These are phyloP conservation scores for Fusarium fracticaudum DNA, from an alignment of 2,329 filamentous ascomycete genomes.

Conservation along the genomic window DNA sequence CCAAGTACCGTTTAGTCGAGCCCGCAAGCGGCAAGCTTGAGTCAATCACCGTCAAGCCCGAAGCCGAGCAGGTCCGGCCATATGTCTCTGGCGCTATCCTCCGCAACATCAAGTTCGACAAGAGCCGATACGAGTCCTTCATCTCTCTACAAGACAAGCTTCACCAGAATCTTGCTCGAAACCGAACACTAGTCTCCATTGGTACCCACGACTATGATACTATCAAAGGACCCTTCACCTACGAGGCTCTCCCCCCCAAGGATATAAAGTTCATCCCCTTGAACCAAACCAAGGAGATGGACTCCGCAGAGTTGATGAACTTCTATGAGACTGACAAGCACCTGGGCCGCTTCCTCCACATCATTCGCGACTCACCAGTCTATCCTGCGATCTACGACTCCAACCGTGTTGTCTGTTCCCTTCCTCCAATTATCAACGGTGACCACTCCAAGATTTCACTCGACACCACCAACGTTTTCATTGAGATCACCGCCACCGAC, in stretches of 20 bases:
- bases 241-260: slow-evolving; percentile 90
- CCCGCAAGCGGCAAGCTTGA: slow-evolving; percentile 79
- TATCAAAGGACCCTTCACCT: slow-evolving; percentile 93
- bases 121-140: slow-evolving; percentile 95
- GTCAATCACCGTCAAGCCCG: slow-evolving; percentile 80
- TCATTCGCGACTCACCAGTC: slow-evolving; percentile 91
- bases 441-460: slow-evolving; percentile 96
- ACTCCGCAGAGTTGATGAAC: slow-evolving; percentile 86
- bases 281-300: slow-evolving; percentile 91
- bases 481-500: slow-evolving; percentile 96
- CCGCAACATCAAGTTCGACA: slow-evolving; percentile 89
- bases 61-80: slow-evolving; percentile 81
- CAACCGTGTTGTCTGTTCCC: slow-evolving; percentile 85
- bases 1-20: slow-evolving; percentile 80
- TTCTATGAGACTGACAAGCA: slow-evolving; percentile 97
- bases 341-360: slow-evolving; percentile 88
- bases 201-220: slow-evolving; percentile 97
- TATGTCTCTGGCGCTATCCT: slow-evolving; percentile 91
- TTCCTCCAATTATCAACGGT: slow-evolving; percentile 98
- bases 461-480: slow-evolving; percentile 92
- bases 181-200: slow-evolving; percentile 94
- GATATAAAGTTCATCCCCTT: slow-evolving; percentile 91
- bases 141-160: slow-evolving; percentile 98
- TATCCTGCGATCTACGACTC: slow-evolving; percentile 97
- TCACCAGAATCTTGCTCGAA: slow-evolving; percentile 92